Percentiles rank a stretch among this genome's conserved stretches.
Conservation (phyloP, 345 rosid species). For the Carallia brachiata region DNA sequence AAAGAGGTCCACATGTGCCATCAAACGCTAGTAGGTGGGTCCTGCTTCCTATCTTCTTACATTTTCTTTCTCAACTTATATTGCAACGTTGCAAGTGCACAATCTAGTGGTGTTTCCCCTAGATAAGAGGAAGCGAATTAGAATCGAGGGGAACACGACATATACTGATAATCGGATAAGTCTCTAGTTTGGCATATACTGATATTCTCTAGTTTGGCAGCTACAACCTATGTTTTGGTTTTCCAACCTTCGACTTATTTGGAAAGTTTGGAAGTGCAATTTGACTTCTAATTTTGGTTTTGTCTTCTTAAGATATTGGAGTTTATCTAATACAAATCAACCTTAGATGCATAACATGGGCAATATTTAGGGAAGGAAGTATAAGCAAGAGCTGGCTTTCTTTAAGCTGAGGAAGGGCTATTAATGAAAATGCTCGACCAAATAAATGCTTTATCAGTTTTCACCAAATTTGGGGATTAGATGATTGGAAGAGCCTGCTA, state of each 20-base stretch:
- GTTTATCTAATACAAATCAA: background rate
- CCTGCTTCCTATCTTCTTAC: constrained; percentile 33
- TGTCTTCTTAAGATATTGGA: no score
- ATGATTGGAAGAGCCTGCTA: background rate
- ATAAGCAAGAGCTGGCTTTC: no score
- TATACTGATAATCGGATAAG: background rate
- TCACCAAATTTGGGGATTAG: background rate
- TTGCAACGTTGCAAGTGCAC: constrained; percentile 82
- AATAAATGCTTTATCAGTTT: background rate
- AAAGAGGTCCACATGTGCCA: background rate
- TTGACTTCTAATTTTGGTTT: background rate
- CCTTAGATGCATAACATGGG: background rate
- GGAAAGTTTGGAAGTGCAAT: background rate
- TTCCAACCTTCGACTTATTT: background rate
- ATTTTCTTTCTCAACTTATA: constrained; percentile 76
- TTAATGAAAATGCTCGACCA: background rate
- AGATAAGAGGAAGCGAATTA: constrained; percentile 3
- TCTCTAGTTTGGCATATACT: no score
- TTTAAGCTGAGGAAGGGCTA: no score
- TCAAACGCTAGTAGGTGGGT: constrained; percentile 10
- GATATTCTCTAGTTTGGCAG: no score
- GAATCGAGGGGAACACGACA: background rate
- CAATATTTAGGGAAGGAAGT: no score
- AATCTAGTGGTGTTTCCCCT: constrained; percentile 93
- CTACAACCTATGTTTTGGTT: no score